These are phyloP conservation scores for Trametes elegans DNA, from an alignment of 768 basidiomycete species.

Conservation along the genomic window DNA sequence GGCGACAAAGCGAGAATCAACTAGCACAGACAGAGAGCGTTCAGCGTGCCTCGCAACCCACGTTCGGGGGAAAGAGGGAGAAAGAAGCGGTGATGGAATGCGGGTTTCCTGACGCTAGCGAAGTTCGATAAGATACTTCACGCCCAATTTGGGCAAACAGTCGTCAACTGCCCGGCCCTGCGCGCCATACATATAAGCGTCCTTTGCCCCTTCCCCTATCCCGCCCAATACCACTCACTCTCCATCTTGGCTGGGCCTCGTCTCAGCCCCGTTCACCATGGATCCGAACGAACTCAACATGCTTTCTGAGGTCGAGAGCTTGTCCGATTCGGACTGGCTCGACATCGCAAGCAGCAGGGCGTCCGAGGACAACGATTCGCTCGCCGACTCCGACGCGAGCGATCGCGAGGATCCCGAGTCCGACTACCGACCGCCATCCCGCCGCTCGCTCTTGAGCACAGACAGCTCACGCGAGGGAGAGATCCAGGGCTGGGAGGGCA, in stretches of 20 bases:
- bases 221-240: neutral
- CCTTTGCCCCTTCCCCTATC: conserved; percentile 16
- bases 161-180: conserved; percentile 18
- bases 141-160: conserved; percentile 16
- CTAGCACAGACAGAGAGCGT: too few relatives aligned
- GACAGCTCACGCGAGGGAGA: conserved; percentile 68
- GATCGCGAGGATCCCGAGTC: conserved; percentile 51
- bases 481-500: conserved; percentile 76
- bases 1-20: too few relatives aligned
- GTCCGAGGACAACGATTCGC: conserved; percentile 70
- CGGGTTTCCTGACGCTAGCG: neutral
- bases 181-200: conserved; percentile 27
- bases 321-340: conserved; percentile 85
- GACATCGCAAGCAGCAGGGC: conserved; percentile 69
- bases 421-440: conserved; percentile 53
- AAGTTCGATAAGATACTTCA: conserved; percentile 14
- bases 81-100: neutral
- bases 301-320: conserved; percentile 61
- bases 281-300: conserved; percentile 36
- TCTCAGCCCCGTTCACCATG: conserved; percentile 22
- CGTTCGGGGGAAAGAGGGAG: neutral
- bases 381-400: conserved; percentile 52
- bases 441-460: conserved; percentile 67
- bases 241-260: neutral
- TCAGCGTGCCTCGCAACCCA: too few relatives aligned